Evolutionary conservation across 352 stramenopile species (phyloP), one percentile per base, ranked within the genome.

Genomic region (Pythium insidiosum): DNA sequence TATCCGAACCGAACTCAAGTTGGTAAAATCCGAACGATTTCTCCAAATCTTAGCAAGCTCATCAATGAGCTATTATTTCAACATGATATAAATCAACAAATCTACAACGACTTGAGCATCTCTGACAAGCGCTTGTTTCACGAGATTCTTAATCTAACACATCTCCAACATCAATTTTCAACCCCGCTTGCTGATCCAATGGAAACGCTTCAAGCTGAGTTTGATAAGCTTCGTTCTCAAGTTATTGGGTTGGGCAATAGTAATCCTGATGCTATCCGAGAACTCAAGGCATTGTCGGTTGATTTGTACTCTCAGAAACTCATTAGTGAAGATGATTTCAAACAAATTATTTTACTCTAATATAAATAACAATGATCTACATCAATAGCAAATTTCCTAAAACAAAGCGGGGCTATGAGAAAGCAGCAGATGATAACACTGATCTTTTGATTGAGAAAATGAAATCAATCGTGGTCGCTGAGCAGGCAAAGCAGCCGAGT

Each of bases 1-100:
- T 53, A 45, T 22, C 6, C 24, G n/a, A 53, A 53, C 24, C 45
- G 45, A 1, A 53, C 35, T 18, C 20, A 9, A 1, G 35, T 53
- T 15, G 37, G 35, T 7, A 34, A 34, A 3, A 41, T 43, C 6
- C n/a, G n/a, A 19, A 25, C 10, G 25, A 38, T 9, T 45, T 53
- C 23, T 12, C 16, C 22, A 3, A 12, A 5, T 19, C 23, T 33
- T 40, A 43, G n/a, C 6, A 31, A 25, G 2, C 2, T 51, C 1
- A 53, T 53, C 45, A 53, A 45, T 1, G 37, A 28, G 24, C 23
- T 53, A 16, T 6, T 53, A 33, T 53, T 53, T 39, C 20, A 53
- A 30, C 15, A 31, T 5, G 16, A 53, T 39, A 39, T 53, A 1
- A 34, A 53, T 45, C 35, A 46, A 22, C 36, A 38, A n/a, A 15